Base-by-base conservation (phyloP, 1,284 basidiomycete genomes). In the Limonomyces culmigenus region DNA sequence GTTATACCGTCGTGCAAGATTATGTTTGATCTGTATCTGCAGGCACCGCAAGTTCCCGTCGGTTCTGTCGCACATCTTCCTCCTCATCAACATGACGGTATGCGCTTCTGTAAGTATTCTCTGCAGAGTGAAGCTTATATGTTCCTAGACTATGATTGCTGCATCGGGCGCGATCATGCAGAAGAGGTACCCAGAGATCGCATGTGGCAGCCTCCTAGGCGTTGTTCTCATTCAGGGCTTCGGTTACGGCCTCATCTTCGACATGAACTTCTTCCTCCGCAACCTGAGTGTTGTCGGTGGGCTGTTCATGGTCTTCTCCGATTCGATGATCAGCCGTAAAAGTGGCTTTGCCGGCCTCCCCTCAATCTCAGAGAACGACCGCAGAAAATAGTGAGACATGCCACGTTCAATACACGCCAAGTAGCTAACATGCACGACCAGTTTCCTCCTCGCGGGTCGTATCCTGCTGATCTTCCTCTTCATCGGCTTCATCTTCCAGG, bases 381-480 rank as follows among this genome's bases (percentile, higher is more conserved):
- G 89, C 60, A 87, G 86, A 60, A 96, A 97, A 81, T 99, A 99
- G 87, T 91, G 43, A 45, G 81, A 67, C 6, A 16, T 10, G 15
- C 33, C 30, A 12, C 20, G n/a, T 13, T 19, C 25, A 33, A 34
- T 31, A 36, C 34, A 21, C 23, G 10, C 8, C 10, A 32, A 11
- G 15, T 32, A 8, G 10, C 38, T 44, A 32, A 36, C 37, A 33
- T 32, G 25, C 18, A 42, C 15, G 31, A 33, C 31, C 48, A 91
- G 87, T 59, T 92, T 95, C 75, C 80, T 98, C 52, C 79, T 99
- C 35, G 87, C 92, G 0, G 95, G 93, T 37, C 89, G 95, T 41
- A 78, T 98, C 40, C 74, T 99, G 43, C 77, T 99, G 49, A 96
- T 99, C 56, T 97, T 99, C 78, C 75, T 99, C 34, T 99, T 99